Conservation (phyloP, 768 basidiomycete genomes). For the Tephrocybe sp. region DNA sequence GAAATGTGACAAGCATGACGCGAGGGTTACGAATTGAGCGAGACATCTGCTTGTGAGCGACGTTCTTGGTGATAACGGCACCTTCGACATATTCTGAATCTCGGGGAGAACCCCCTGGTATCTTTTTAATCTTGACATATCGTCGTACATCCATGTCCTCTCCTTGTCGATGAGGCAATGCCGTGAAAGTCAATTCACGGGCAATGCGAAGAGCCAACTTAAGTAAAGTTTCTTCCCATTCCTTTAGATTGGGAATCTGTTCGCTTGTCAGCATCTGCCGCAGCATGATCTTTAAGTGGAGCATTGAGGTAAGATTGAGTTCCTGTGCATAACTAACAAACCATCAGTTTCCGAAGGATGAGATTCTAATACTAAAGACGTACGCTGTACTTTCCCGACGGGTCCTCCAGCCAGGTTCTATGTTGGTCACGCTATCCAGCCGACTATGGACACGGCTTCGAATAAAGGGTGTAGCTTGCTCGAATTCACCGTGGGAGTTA, state of each 20-base stretch:
- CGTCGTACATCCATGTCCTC: conserved; percentile 93
- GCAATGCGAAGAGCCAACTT: conserved; percentile 84
- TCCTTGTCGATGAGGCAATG: conserved; percentile 68
- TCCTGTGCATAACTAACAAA: conserved; percentile 71
- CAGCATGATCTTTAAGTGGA: conserved; percentile 87
- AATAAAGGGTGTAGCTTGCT: conserved; percentile 73
- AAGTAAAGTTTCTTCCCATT: conserved; percentile 88
- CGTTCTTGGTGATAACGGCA: conserved; percentile 96
- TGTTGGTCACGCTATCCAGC: conserved; percentile 49
- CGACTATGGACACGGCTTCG: conserved; percentile 83
- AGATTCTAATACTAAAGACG: conserved; percentile 26
- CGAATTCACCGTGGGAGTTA: conserved; percentile 71
- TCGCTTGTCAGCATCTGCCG: conserved; percentile 86
- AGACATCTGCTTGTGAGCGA: conserved; percentile 94
- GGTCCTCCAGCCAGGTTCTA: conserved; percentile 82
- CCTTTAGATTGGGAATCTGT: conserved; percentile 72
- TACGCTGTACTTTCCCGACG: conserved; percentile 89
- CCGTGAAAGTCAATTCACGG: conserved; percentile 76
- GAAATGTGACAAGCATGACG: conserved; percentile 95
- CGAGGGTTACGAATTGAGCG: conserved; percentile 80
- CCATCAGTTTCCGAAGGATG: conserved; percentile 1
- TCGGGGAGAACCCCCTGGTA: conserved; percentile 87
- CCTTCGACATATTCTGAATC: conserved; percentile 98
- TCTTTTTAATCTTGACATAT: conserved; percentile 98
- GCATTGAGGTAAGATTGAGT: conserved; percentile 83